A percentile compares a stretch with the other conserved stretches of the same genome.
Conservation (phyloP, 192 early-diverging fungal species). For the Helicostylum pulchrum region DNA sequence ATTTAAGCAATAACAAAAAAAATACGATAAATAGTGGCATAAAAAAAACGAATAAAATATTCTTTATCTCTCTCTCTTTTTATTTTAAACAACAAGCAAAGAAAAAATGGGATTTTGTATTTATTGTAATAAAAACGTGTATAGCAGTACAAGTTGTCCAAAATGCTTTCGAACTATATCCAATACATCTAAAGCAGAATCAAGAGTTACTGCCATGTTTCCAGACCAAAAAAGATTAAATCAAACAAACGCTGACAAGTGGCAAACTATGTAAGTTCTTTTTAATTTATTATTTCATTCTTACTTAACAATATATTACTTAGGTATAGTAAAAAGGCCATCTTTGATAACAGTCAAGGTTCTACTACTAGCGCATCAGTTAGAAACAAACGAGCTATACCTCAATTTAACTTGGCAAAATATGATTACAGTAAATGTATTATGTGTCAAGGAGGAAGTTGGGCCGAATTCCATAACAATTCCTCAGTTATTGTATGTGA, state of each 20-base stretch:
- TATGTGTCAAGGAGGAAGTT: too few species aligned
- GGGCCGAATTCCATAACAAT: too few species aligned
- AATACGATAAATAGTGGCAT: neutral
- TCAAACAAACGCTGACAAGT: conserved; percentile 1
- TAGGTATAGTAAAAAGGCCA: conserved; percentile 9
- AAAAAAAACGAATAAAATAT: neutral
- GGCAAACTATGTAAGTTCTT: conserved; percentile 6
- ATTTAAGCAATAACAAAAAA: neutral
- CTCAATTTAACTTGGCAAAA: conserved; percentile 1
- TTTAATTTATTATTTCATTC: neutral
- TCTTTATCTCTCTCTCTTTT: neutral
- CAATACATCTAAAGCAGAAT: neutral
- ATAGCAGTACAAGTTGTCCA: conserved; percentile 1
- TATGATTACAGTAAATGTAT: neutral
- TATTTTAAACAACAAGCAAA: neutral
- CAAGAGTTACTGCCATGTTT: neutral
- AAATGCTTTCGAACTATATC: neutral
- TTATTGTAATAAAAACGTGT: conserved; percentile 12
- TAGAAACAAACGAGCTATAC: neutral
- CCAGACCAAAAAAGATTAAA: neutral
- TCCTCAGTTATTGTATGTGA: too few species aligned
- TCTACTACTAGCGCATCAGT: neutral
- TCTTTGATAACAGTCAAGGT: neutral
- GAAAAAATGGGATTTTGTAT: conserved; percentile 8
- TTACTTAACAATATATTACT: neutral